Conservation (phyloP, 345 rosid species). For the Lagerstroemia speciosa region DNA sequence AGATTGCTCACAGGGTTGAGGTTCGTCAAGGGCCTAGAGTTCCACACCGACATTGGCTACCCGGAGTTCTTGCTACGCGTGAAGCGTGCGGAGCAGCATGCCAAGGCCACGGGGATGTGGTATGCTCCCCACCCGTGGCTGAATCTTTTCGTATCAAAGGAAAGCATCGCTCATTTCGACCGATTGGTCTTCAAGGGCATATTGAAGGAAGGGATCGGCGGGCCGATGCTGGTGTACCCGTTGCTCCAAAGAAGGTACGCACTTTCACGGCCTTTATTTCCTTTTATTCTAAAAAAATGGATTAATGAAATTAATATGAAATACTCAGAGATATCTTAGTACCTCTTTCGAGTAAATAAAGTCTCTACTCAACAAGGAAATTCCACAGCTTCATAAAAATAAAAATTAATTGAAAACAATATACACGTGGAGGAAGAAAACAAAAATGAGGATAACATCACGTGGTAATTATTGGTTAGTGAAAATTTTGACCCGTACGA, state of each 20-base stretch:
- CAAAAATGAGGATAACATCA: too few relatives aligned
- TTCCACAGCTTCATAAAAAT: too few relatives aligned
- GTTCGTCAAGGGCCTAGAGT: conserved; percentile 38
- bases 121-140: conserved; percentile 94
- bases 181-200: conserved; percentile 53
- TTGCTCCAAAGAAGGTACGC: conserved; percentile 71
- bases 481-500: too few relatives aligned
- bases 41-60: conserved; percentile 54
- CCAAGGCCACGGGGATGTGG: conserved; percentile 61
- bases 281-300: neutral
- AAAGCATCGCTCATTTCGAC: conserved; percentile 48
- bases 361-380: too few relatives aligned
- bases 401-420: too few relatives aligned
- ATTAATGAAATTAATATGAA: neutral
- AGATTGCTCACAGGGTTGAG: conserved; percentile 48
- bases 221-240: conserved; percentile 90
- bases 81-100: conserved; percentile 44
- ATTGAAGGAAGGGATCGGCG: conserved; percentile 69
- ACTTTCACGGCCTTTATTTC: neutral
- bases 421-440: too few relatives aligned
- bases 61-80: conserved; percentile 69
- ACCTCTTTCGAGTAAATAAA: too few relatives aligned
- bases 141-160: conserved; percentile 63
- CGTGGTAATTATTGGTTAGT: too few relatives aligned
- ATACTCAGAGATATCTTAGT: too few relatives aligned